Evolutionary conservation across 192 early-diverging fungal species (phyloP).

Genomic region (Coemansia sp.): DNA sequence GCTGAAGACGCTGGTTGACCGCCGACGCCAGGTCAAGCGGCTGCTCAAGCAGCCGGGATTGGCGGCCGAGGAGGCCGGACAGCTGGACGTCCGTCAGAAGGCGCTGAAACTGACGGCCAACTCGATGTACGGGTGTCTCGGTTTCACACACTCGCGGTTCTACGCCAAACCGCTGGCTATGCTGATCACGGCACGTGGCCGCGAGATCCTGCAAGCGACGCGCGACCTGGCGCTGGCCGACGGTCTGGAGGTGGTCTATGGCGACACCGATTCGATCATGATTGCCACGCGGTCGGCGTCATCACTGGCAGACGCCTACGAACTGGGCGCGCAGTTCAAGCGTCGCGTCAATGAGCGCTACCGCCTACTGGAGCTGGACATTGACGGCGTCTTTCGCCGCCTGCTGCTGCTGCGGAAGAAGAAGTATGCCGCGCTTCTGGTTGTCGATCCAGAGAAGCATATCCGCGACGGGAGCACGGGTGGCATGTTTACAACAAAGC

Average conservation of each 20-base stretch:
- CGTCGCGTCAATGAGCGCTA: conserved; percentile 89
- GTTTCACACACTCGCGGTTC: conserved; percentile 89
- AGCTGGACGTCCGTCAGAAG: conserved; percentile 91
- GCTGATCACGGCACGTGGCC: conserved; percentile 92
- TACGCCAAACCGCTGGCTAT: conserved; percentile 97
- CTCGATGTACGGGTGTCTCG: conserved; percentile 98
- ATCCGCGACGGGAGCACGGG: neutral
- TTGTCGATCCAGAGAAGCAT: conserved; percentile 60
- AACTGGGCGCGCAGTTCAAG: conserved; percentile 81
- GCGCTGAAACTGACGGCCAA: conserved; percentile 98
- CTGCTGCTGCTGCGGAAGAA: conserved; percentile 96
- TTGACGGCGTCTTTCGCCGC: conserved; percentile 89
- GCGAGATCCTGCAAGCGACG: conserved; percentile 94
- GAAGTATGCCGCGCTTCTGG: conserved; percentile 90
- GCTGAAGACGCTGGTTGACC: conserved; percentile 84
- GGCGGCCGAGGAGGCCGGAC: conserved; percentile 54
- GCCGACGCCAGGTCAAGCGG: conserved; percentile 85
- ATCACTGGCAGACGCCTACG: conserved; percentile 70
- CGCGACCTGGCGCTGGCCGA: conserved; percentile 78
- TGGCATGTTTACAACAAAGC: conserved; percentile 20
- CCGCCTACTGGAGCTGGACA: conserved; percentile 93
- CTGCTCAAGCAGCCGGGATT: conserved; percentile 78
- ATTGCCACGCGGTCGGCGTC: conserved; percentile 82
- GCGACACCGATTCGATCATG: conserved; percentile 99
- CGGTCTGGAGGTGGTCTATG: conserved; percentile 95